These are phyloP conservation scores for Ogataea siamensis DNA, from an alignment of 805 yeast genomes.

Conservation along the genomic window DNA sequence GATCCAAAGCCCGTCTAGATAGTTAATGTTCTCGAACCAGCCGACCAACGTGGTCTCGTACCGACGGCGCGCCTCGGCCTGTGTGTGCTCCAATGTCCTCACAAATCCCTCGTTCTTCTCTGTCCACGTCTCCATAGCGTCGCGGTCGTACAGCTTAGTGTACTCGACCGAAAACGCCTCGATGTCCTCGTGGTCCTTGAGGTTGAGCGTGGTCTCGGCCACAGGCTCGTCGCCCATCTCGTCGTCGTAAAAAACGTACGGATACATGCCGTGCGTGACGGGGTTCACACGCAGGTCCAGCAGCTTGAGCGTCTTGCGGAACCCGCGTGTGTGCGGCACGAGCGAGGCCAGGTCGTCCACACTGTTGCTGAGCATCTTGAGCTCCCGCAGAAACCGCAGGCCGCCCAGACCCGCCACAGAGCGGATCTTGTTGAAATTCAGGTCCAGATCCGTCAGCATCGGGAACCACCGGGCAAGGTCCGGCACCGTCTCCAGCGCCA, in stretches of 20 bases:
- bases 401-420: slow-evolving; percentile 36
- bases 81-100: slow-evolving; percentile 2
- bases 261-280: slow-evolving; percentile 45
- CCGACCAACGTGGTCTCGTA: slow-evolving; percentile 25
- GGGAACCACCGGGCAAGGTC: slow-evolving; percentile 42
- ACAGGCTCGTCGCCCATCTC: slow-evolving; percentile 21
- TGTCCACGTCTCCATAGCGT: slow-evolving; percentile 40
- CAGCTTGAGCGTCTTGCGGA: slow-evolving; percentile 35
- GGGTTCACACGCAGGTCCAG: slow-evolving; percentile 53
- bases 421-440: slow-evolving; percentile 47
- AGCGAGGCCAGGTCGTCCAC: slow-evolving; percentile 37
- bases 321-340: slow-evolving; percentile 30
- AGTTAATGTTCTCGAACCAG: slow-evolving; percentile 29
- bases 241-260: slow-evolving; percentile 52
- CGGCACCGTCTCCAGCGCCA: slow-evolving; percentile 42
- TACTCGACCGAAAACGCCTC: slow-evolving; percentile 50
- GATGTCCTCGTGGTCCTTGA: slow-evolving; percentile 49
- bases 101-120: slow-evolving; percentile 33
- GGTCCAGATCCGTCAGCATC: slow-evolving; percentile 44
- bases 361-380: slow-evolving; percentile 47
- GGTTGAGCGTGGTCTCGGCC: slow-evolving; percentile 36
- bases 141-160: slow-evolving; percentile 36
- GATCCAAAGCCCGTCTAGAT: slow-evolving; percentile 30
- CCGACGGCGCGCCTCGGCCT: slow-evolving; percentile 1
- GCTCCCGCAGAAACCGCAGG: slow-evolving; percentile 37